A percentile compares a stretch with the other conserved stretches of the same genome.
Conservation (phyloP, 139 green algal genomes). For the Volvox reticuliferus region DNA sequence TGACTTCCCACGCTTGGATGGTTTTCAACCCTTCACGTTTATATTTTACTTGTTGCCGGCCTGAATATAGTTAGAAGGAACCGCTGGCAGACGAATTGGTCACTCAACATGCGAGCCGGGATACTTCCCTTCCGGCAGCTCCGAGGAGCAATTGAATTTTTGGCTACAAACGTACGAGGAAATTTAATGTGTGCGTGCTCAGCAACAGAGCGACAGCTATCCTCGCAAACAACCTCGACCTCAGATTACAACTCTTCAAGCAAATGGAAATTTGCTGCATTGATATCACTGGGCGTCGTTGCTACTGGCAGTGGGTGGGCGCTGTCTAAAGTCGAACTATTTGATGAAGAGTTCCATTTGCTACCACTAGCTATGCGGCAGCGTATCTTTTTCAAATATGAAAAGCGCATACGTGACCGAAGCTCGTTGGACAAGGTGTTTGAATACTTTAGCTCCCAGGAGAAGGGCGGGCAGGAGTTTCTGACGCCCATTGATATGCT, state of each 20-base stretch:
- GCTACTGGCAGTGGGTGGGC: neutral
- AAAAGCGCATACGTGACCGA: conserved; percentile 82
- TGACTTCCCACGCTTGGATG: too few relatives aligned
- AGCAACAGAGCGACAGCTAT: conserved; percentile 19
- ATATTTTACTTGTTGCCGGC: too few relatives aligned
- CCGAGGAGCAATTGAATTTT: neutral
- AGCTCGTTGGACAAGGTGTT: conserved; percentile 87
- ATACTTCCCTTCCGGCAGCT: neutral
- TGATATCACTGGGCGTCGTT: neutral
- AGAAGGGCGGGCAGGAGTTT: conserved; percentile 48
- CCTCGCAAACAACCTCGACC: conserved; percentile 4
- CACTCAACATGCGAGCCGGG: neutral
- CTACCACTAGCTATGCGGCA: conserved; percentile 60
- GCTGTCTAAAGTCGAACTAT: neutral
- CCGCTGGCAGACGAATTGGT: too few relatives aligned
- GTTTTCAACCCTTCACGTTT: too few relatives aligned
- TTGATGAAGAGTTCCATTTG: conserved; percentile 34
- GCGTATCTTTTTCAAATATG: conserved; percentile 81
- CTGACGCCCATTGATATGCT: conserved; percentile 75
- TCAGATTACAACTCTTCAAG: neutral
- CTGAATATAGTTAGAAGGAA: too few relatives aligned
- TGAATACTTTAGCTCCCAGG: conserved; percentile 80
- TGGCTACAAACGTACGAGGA: neutral
- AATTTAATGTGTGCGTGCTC: neutral
- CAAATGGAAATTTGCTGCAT: neutral